These are phyloP conservation scores for Globisporangium viniferum DNA, from an alignment of 352 stramenopile genomes.

Conservation along the genomic window DNA sequence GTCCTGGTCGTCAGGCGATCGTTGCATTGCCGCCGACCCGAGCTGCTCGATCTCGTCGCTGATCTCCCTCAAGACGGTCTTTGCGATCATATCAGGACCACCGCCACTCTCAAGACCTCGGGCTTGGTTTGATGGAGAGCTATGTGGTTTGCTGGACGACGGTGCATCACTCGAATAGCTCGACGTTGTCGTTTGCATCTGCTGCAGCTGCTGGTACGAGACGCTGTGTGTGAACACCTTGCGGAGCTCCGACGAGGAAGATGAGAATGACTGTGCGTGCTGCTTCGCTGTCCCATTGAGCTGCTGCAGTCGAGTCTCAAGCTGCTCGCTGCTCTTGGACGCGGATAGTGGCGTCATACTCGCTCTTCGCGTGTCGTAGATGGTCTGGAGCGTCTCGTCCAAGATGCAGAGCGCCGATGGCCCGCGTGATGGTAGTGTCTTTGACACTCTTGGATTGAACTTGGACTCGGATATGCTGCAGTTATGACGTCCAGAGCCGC, in stretches of 20 bases:
- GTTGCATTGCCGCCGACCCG: background rate
- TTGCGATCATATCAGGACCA: conserved; percentile 38
- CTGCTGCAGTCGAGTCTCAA: conserved; percentile 9
- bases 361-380: conserved; percentile 27
- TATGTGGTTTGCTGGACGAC: background rate
- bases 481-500: background rate
- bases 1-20: conserved; percentile 11
- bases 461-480: background rate
- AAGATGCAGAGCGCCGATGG: conserved; percentile 39
- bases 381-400: conserved; percentile 49
- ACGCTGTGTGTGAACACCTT: conserved; percentile 12
- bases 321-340: conserved; percentile 8
- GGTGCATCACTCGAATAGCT: background rate
- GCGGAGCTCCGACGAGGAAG: conserved; percentile 5
- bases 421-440: background rate
- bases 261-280: background rate
- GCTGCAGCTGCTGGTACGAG: conserved; percentile 3
- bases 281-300: background rate
- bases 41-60: conserved; percentile 44
- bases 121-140: background rate
- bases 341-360: background rate
- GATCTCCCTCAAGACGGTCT: conserved; percentile 36
- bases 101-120: background rate
- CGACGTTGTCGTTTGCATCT: background rate
- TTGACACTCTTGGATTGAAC: background rate